Evolutionary conservation across 2,329 filamentous ascomycete genomes (phyloP).

Genomic region (Podosphaera xanthii): DNA sequence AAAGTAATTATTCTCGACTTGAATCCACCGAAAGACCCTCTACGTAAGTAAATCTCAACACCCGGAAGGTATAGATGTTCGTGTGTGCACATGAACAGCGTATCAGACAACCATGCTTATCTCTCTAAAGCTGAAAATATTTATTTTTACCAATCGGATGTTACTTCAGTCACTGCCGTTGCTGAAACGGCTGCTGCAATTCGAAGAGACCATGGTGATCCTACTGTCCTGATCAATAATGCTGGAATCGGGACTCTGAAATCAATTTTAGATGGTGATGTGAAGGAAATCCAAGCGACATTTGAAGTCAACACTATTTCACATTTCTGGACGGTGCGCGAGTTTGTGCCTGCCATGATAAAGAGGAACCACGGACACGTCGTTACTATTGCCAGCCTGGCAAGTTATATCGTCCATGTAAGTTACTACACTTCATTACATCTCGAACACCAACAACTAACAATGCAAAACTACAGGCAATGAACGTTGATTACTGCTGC

Average conservation of each 20-base stretch:
- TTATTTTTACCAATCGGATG: constrained; percentile 7
- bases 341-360: constrained; percentile 46
- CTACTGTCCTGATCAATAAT: constrained; percentile 52
- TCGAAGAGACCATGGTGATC: constrained; percentile 31
- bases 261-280: constrained; percentile 32
- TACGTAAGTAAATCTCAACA: constrained; percentile 4
- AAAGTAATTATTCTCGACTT: constrained; percentile 52
- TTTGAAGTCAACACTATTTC: constrained; percentile 49
- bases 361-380: constrained; percentile 44
- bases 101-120: neutral
- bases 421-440: neutral
- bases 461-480: neutral
- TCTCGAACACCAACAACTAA: no score
- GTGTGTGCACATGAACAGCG: neutral
- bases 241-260: constrained; percentile 37
- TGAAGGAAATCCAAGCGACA: constrained; percentile 34
- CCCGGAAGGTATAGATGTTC: neutral
- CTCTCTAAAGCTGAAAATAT: neutral
- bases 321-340: constrained; percentile 38
- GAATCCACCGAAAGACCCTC: constrained; percentile 23
- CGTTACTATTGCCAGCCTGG: constrained; percentile 37
- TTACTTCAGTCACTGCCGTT: constrained; percentile 45
- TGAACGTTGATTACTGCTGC: constrained; percentile 38
- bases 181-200: constrained; percentile 27
- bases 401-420: constrained; percentile 7